Evolutionary conservation across 225 moss, liverwort and hornwort species (phyloP).

Genomic region (Ulota crispa): DNA sequence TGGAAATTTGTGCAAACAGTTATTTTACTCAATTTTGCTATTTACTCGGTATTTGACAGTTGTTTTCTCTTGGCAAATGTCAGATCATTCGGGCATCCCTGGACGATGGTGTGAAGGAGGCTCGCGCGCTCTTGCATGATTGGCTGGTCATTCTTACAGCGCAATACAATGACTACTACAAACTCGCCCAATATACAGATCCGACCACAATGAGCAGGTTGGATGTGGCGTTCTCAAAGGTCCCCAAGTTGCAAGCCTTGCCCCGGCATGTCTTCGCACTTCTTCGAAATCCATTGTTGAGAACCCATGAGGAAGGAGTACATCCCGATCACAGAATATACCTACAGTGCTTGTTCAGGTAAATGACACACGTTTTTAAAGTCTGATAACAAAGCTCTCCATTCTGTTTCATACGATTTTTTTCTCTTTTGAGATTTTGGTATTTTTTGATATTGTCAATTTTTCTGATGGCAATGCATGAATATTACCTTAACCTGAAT

Average conservation of each 20-base stretch:
- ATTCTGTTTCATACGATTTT: background rate
- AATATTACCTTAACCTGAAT: background rate
- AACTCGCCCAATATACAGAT: conserved; percentile 78
- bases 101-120: conserved; percentile 95
- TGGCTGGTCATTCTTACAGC: conserved; percentile 98
- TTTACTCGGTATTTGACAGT: background rate
- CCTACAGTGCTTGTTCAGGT: conserved; percentile 98
- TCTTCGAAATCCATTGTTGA: conserved; percentile 60
- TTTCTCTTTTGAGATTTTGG: background rate
- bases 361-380: background rate
- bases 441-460: background rate
- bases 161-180: conserved; percentile 93
- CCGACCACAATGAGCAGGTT: conserved; percentile 63
- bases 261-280: conserved; percentile 96
- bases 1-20: background rate
- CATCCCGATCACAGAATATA: conserved; percentile 97
- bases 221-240: conserved; percentile 85
- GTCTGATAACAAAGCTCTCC: background rate
- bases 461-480: background rate
- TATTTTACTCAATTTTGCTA: background rate
- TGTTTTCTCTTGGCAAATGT: background rate
- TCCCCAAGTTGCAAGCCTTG: conserved; percentile 78
- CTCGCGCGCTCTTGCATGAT: conserved; percentile 84
- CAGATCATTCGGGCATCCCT: conserved; percentile 97
- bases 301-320: conserved; percentile 94